These are phyloP conservation scores for Metschnikowia santaceciliae DNA, from an alignment of 805 yeast species.

Conservation along the genomic window DNA sequence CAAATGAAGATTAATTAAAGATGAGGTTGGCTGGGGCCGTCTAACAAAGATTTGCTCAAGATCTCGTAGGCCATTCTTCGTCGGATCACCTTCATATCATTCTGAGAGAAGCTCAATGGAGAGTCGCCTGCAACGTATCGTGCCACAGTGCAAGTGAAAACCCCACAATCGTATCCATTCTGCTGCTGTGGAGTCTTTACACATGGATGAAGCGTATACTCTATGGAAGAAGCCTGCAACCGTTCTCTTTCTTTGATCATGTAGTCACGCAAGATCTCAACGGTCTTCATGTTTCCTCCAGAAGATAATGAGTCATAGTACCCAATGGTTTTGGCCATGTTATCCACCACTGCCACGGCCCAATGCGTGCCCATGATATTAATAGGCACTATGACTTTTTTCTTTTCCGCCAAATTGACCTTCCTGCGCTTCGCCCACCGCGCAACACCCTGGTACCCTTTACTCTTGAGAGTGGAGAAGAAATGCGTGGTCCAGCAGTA, in stretches of 20 bases:
- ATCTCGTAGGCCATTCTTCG: conserved; percentile 66
- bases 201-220: conserved; percentile 25
- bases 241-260: conserved; percentile 65
- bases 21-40: conserved; percentile 11
- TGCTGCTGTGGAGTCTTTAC: conserved; percentile 69
- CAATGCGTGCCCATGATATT: conserved; percentile 83
- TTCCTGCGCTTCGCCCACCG: conserved; percentile 82
- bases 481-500: conserved; percentile 89
- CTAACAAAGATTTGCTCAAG: conserved; percentile 28
- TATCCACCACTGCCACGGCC: conserved; percentile 81
- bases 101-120: conserved; percentile 53
- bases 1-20: conserved; percentile 1
- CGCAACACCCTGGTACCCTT: conserved; percentile 78
- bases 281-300: conserved; percentile 39
- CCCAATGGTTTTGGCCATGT: conserved; percentile 51
- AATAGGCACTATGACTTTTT: conserved; percentile 76
- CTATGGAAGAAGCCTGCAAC: conserved; percentile 21
- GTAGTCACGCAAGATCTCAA: conserved; percentile 54
- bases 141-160: conserved; percentile 79
- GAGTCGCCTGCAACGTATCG: conserved; percentile 52
- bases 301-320: conserved; percentile 73
- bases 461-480: conserved; percentile 61
- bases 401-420: conserved; percentile 58
- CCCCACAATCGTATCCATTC: conserved; percentile 95
- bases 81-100: conserved; percentile 67